Conservation (phyloP, 225 moss, liverwort and hornwort species). For the Climacium dendroides region DNA sequence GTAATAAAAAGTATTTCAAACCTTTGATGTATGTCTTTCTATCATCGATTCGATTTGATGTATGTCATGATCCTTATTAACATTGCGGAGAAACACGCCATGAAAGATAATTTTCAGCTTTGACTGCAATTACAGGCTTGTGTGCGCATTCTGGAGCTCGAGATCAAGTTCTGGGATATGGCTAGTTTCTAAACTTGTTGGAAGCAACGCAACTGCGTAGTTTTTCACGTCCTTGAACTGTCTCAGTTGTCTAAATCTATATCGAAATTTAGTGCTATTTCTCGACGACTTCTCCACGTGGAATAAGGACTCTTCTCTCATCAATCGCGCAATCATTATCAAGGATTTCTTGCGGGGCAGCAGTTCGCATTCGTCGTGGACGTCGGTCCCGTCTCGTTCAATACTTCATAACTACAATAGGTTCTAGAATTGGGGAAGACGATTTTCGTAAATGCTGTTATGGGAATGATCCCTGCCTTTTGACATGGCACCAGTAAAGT, state of each 20-base stretch:
- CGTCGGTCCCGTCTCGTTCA: conserved; percentile 33
- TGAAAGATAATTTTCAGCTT: neutral
- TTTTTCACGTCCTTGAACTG: neutral
- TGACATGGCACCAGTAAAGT: conserved; percentile 30
- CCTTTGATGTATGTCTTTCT: neutral
- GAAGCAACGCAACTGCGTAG: neutral
- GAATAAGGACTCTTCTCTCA: neutral
- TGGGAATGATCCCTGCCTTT: conserved; percentile 18
- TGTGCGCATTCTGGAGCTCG: conserved; percentile 31
- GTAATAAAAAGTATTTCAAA: neutral
- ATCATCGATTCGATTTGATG: neutral
- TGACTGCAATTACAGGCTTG: conserved; percentile 1
- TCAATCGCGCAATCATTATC: conserved; percentile 12
- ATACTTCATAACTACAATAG: conserved; percentile 6
- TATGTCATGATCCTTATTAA: too few relatives aligned
- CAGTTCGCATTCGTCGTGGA: conserved; percentile 46
- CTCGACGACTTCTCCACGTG: neutral
- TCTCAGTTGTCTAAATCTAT: neutral
- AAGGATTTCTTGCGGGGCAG: conserved; percentile 9
- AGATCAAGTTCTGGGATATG: conserved; percentile 47
- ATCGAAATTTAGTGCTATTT: neutral
- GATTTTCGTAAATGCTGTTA: neutral
- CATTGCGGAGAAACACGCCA: neutral
- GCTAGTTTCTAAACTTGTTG: conserved; percentile 3
- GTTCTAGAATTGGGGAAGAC: conserved; percentile 18